Base-by-base conservation (phyloP, 2,329 filamentous ascomycete species). In the Colletotrichum lini region DNA sequence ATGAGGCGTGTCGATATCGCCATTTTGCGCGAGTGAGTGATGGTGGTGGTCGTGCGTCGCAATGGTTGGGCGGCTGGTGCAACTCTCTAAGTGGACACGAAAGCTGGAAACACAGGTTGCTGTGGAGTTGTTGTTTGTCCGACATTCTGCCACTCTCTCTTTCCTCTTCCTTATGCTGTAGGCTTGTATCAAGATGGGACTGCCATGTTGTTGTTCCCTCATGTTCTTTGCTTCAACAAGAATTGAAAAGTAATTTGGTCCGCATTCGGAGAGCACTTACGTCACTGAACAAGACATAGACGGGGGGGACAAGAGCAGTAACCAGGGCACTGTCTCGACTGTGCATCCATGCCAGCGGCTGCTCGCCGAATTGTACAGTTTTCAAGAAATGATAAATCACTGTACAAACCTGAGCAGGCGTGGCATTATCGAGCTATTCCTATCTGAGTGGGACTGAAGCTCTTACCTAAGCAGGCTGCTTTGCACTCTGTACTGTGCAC, bases 251-350 rank as follows among this genome's bases (percentile, higher is more conserved):
- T 40, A 30, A 47, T 30, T 42, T 47, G 57, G 58, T 59, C 58
- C 52, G 45, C 56, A 58, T 57, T 71, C 30, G n/a, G 44, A 38
- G 52, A 42, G 18, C 16, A 71, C 52, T 30, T 68, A 71, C 68
- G 65, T 71, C 68, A 68, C 58, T 59, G 45, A 15, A 35, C 21
- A 38, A 58, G 58, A 59, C 63, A 68, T 58, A 57, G 58, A 67
- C 52, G 58, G 58, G 67, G 45, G 53, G 26, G 26, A 26, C 26
- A 26, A 26, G 26, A 26, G 26, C 26, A 26, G 26, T 26, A 26
- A 26, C 9, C 45, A 64, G 4, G 49, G 21, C 45, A 68, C 69
- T 64, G 38, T 68, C 45, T 45, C 40, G 65, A 71, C 68, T 64
- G 65, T 71, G 65, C 18, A 26, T 35, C 67, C 7, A 58, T 30